Evolutionary conservation across 169 alveolate genomes (phyloP).

Genomic region (Plasmodium gallinaceum): DNA sequence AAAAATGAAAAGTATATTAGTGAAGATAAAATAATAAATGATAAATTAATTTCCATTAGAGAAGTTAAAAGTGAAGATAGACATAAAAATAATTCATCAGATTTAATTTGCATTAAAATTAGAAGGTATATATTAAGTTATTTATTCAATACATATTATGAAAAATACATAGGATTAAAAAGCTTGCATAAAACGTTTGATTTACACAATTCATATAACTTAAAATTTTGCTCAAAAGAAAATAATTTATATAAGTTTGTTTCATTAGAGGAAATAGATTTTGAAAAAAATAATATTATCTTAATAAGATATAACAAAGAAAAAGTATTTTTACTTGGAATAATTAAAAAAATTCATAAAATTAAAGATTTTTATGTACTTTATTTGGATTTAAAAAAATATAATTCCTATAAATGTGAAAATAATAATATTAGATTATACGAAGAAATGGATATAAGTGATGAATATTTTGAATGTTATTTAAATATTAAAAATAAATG

Average conservation of each 20-base stretch:
- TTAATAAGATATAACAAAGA: constrained; percentile 28
- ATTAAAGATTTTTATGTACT: constrained; percentile 27
- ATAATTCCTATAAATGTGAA: background rate
- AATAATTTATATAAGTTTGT: constrained; percentile 26
- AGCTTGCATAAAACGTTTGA: constrained; percentile 47
- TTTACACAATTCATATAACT: constrained; percentile 37
- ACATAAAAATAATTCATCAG: background rate
- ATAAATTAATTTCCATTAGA: background rate
- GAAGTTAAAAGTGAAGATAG: background rate
- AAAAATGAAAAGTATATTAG: background rate
- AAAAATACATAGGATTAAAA: constrained; percentile 47
- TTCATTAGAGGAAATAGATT: constrained; percentile 11
- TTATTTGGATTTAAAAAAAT: constrained; percentile 49
- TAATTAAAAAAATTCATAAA: constrained; percentile 24
- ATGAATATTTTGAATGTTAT: constrained; percentile 47
- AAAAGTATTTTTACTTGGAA: constrained; percentile 22
- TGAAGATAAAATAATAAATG: background rate
- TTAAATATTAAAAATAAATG: background rate
- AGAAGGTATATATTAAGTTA: constrained; percentile 55
- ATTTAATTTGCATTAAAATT: constrained; percentile 1
- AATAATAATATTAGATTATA: constrained; percentile 1
- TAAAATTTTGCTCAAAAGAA: constrained; percentile 36
- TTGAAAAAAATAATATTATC: constrained; percentile 27
- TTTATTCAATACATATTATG: constrained; percentile 59
- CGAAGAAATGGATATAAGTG: constrained; percentile 54